Percentiles rank a stretch among this genome's conserved stretches.
Evolutionary conservation across 2,329 filamentous ascomycete species (phyloP).

Genomic region (Dactylonectria macrodidyma): DNA sequence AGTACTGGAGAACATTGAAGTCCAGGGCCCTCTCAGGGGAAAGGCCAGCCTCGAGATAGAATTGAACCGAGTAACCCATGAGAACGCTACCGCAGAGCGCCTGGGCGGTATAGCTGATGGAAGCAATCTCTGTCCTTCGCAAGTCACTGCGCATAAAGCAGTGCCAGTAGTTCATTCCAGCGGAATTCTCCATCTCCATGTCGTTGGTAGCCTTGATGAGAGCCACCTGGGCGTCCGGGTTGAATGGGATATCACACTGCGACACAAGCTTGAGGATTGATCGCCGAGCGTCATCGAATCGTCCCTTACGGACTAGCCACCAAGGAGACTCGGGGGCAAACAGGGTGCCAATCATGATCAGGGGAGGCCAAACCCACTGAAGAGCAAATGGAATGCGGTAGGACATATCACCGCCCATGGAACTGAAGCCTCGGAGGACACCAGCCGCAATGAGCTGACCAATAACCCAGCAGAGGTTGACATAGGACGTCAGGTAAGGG

Average conservation of each 20-base stretch:
- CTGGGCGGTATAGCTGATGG: conserved; percentile 60
- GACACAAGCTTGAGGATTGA: conserved; percentile 45
- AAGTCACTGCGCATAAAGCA: conserved; percentile 63
- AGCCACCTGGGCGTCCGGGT: conserved; percentile 41
- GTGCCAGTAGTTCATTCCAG: conserved; percentile 61
- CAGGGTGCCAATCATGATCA: conserved; percentile 58
- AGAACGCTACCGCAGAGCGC: conserved; percentile 56
- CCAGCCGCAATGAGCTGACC: conserved; percentile 62
- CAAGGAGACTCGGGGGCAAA: conserved; percentile 66
- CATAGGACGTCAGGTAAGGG: conserved; percentile 63
- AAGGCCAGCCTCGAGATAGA: conserved; percentile 60
- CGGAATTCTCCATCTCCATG: conserved; percentile 57
- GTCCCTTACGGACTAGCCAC: conserved; percentile 58
- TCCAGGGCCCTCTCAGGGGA: conserved; percentile 52
- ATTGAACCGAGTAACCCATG: conserved; percentile 72
- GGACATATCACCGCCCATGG: conserved; percentile 58
- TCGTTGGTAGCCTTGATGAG: conserved; percentile 57
- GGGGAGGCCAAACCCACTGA: conserved; percentile 64
- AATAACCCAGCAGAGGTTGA: conserved; percentile 66
- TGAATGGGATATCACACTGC: conserved; percentile 35
- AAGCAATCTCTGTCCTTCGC: conserved; percentile 62
- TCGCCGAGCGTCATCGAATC: conserved; percentile 36
- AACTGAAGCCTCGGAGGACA: conserved; percentile 59
- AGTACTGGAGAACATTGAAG: conserved; percentile 59
- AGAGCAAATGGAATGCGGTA: conserved; percentile 64